A percentile compares a stretch with the other conserved stretches of the same genome.
Conservation (phyloP, 1,139 yeast genomes). For the Hansenula lynferdii region DNA sequence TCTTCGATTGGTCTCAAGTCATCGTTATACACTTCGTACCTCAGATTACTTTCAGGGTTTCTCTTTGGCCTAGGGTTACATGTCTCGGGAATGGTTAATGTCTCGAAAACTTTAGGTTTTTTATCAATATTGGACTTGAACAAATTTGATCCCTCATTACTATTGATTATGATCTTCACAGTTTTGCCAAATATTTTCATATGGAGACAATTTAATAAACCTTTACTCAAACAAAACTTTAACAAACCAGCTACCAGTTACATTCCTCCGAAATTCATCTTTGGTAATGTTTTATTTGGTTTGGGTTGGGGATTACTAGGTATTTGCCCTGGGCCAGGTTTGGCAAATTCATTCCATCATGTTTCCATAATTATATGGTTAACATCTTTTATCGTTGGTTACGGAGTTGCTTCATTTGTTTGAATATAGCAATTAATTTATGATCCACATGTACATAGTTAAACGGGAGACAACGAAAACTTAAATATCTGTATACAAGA, state of each 20-base stretch:
- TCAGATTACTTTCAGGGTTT: conserved; percentile 32
- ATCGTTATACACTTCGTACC: conserved; percentile 6
- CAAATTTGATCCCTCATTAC: conserved; percentile 40
- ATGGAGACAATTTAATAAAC: conserved; percentile 24
- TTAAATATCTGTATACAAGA: too few species aligned
- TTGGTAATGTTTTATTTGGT: conserved; percentile 39
- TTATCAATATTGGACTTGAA: conserved; percentile 29
- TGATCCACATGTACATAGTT: too few species aligned
- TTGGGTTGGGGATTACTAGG: conserved; percentile 45
- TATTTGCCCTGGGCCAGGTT: conserved; percentile 44
- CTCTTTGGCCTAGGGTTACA: conserved; percentile 40
- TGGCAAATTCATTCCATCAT: conserved; percentile 6
- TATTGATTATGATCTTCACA: conserved; percentile 35
- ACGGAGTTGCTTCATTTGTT: not conserved
- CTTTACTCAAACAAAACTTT: conserved; percentile 19
- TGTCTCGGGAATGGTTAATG: conserved; percentile 41
- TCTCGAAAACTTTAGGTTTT: conserved; percentile 39
- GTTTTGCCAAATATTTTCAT: conserved; percentile 37
- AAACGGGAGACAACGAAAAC: too few species aligned
- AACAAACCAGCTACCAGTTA: conserved; percentile 21
- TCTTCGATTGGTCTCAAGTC: conserved; percentile 13
- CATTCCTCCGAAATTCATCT: conserved; percentile 24
- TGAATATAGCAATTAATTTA: not conserved
- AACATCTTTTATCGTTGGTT: not conserved
- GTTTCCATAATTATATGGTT: not conserved